Evolutionary conservation across 352 stramenopile species (phyloP).

Genomic region (Globisporangium radiosum): DNA sequence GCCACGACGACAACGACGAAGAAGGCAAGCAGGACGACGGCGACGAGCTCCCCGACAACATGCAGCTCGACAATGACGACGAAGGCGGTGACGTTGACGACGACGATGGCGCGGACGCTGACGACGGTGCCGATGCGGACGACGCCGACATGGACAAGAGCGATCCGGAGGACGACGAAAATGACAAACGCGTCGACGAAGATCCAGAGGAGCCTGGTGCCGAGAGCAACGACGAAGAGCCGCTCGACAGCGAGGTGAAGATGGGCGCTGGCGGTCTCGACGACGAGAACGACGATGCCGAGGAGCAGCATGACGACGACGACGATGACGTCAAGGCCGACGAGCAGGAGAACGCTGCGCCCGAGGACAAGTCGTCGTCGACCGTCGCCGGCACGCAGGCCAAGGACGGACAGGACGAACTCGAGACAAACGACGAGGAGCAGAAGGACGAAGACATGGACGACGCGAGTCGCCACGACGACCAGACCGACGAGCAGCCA

Average conservation of each 20-base stretch:
- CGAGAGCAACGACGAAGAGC: slow-evolving; percentile 45
- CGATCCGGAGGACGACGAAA: slow-evolving; percentile 29
- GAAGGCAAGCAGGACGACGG: slow-evolving; percentile 49
- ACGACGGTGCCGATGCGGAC: slow-evolving; percentile 34
- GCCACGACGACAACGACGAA: slow-evolving; percentile 38
- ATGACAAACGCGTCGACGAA: slow-evolving; percentile 33
- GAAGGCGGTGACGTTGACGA: slow-evolving; percentile 30
- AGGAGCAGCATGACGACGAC: slow-evolving; percentile 60
- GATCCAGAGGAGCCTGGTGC: slow-evolving; percentile 34
- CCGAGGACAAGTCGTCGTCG: slow-evolving; percentile 37
- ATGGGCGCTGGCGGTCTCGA: slow-evolving; percentile 66
- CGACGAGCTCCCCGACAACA: slow-evolving; percentile 78
- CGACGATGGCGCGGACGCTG: slow-evolving; percentile 31
- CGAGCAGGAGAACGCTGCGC: slow-evolving; percentile 36
- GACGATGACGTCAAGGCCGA: slow-evolving; percentile 47
- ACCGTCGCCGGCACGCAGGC: slow-evolving; percentile 70
- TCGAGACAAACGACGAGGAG: slow-evolving; percentile 50
- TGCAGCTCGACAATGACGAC: slow-evolving; percentile 72
- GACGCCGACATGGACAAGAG: slow-evolving; percentile 51
- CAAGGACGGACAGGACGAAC: slow-evolving; percentile 74
- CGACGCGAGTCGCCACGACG: slow-evolving; percentile 19
- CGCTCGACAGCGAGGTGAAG: slow-evolving; percentile 58
- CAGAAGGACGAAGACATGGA: slow-evolving; percentile 34
- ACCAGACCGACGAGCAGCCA: slow-evolving; percentile 42
- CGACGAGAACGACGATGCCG: slow-evolving; percentile 62